Base-by-base conservation (phyloP, 345 rosid species). In the Syzygium oleosum region DNA sequence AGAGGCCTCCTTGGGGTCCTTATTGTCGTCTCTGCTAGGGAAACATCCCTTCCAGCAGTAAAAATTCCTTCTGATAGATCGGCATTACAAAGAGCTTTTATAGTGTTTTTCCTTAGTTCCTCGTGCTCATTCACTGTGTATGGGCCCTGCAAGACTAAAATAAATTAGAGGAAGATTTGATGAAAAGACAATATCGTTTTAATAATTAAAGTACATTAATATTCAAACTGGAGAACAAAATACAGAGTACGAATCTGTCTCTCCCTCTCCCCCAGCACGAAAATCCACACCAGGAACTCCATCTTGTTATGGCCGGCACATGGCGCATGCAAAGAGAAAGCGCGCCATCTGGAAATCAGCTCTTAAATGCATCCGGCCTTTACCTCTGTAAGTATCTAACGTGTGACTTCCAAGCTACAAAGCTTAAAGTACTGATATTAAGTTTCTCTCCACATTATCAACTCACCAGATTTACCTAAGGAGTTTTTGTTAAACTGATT, bases 41-140 rank as follows among this genome's bases (percentile, higher is more conserved):
- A 97, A 89, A 96, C 94, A 83, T 96, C 99, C 88, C 92, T 93
- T 31, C 94, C 95, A 13, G 88, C 89, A 85, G 87, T 84, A 83
- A 97, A 97, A 51, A 94, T 87, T 51, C 95, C 95, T 87, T 97
- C 99, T 41, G 97, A 94, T 85, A 89, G 85, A 86, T 97, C 99
- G 15, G 99, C 97, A 86, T 97, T 97, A 90, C 99, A 96, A 13
- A 97, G 90, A 89, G 94, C 98, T 91, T 95, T 97, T 73, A 96
- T 94, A 25, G 94, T 85, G 87, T 95, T 97, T 88, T 88, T 88
- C 11, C 90, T 91, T 87, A 97, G 94, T 90, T 97, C 98, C 53
- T 88, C 41, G 34, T 95, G 99, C 89, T 90, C 91, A 6, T 84
- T 92, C 89, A 95, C 91, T 1, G 98, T 94, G 91, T 95, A 96